A percentile compares a stretch with the other conserved stretches of the same genome.
Evolutionary conservation across 805 yeast species (phyloP).

Genomic region (Kodamaea leandrae): DNA sequence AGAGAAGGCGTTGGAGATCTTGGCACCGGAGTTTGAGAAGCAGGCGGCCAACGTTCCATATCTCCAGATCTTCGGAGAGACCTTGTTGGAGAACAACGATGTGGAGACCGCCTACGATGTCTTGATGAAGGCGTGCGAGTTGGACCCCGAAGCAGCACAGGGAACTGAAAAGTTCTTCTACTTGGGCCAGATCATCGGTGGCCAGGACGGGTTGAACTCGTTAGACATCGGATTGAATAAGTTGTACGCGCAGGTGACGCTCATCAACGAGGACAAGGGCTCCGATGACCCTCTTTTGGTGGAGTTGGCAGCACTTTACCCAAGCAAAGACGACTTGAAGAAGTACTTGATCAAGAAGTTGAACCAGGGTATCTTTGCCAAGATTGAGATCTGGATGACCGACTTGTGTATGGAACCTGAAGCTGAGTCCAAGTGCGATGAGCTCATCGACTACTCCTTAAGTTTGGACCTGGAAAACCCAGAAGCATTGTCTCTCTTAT

Average conservation of each 20-base stretch:
- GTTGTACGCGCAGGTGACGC: constrained; percentile 36
- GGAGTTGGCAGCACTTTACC: constrained; percentile 25
- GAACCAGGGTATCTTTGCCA: constrained; percentile 75
- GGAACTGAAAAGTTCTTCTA: constrained; percentile 86
- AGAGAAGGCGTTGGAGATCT: constrained; percentile 49
- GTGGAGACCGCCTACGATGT: constrained; percentile 73
- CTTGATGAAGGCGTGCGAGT: constrained; percentile 56
- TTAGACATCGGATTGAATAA: constrained; percentile 62
- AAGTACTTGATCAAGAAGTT: constrained; percentile 52
- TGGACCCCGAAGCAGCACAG: constrained; percentile 62
- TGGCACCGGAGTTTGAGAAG: constrained; percentile 36
- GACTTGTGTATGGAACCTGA: constrained; percentile 91
- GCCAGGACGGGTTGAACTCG: constrained; percentile 62
- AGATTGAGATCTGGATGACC: constrained; percentile 96
- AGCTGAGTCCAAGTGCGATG: constrained; percentile 81
- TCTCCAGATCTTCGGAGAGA: constrained; percentile 68
- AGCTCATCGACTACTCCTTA: constrained; percentile 62
- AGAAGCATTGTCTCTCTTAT: constrained; percentile 77
- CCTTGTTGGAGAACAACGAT: constrained; percentile 73
- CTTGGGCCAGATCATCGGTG: constrained; percentile 89
- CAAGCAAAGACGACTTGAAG: constrained; percentile 21
- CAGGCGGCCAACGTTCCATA: constrained; percentile 41
- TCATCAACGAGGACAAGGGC: constrained; percentile 25
- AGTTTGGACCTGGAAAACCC: constrained; percentile 61
- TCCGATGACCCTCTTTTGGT: constrained; percentile 23